phyloP scores from a whole-genome alignment of 208 protist genomes.

The Trypanosoma caninum region DNA sequence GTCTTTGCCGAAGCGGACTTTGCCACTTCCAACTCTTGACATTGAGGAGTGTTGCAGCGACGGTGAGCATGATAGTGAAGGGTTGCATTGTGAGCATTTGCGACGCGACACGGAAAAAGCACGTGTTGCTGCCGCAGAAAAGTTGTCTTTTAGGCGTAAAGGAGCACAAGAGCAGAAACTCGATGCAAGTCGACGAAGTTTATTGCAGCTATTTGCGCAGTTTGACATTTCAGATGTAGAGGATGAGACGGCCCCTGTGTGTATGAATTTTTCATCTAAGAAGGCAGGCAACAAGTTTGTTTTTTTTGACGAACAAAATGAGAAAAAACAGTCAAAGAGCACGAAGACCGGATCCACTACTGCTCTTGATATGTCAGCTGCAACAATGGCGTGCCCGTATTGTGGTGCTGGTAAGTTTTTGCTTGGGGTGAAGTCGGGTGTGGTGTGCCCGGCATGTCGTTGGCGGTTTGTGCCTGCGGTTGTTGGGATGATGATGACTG shows the following conservation, averaged over 20 bases:
- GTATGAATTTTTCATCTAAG: too few relatives aligned
- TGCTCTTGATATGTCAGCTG: background rate
- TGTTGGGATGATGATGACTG: slow-evolving; percentile 24
- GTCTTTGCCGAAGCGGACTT: background rate
- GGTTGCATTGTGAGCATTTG: background rate
- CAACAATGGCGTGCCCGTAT: slow-evolving; percentile 19
- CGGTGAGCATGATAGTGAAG: background rate
- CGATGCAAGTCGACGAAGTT: background rate
- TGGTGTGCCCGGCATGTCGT: slow-evolving; percentile 19
- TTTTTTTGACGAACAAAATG: too few relatives aligned
- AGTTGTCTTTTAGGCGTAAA: background rate
- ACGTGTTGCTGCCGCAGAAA: background rate
- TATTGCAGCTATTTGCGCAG: slow-evolving; percentile 21
- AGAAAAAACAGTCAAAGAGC: background rate
- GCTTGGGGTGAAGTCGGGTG: slow-evolving; percentile 9
- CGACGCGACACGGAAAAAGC: background rate
- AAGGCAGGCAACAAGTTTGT: too few relatives aligned
- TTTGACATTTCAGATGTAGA: slow-evolving; percentile 27
- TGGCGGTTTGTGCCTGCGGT: slow-evolving; percentile 19
- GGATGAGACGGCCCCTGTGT: slow-evolving; percentile 2
- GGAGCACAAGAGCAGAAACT: background rate
- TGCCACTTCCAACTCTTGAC: slow-evolving; percentile 20
- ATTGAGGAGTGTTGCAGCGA: slow-evolving; percentile 14
- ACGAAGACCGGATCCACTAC: too few relatives aligned
- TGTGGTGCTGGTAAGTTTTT: slow-evolving; percentile 19